Percentiles rank a stretch among this genome's conserved stretches.
These are phyloP conservation scores for Stemphylium beticola DNA, from an alignment of 2,329 filamentous ascomycete species.

Conservation along the genomic window DNA sequence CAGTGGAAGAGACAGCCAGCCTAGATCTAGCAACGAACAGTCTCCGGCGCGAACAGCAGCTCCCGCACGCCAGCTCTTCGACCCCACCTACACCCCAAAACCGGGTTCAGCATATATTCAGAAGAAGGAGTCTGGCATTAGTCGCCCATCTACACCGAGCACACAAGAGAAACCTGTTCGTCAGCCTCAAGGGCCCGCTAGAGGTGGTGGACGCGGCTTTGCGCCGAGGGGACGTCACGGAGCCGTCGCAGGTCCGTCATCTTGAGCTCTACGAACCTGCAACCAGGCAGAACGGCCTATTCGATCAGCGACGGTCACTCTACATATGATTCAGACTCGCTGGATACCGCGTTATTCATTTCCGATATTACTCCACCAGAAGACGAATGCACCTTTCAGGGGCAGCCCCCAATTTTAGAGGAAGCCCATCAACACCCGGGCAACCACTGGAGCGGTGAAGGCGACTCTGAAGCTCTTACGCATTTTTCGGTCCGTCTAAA, in stretches of 20 bases:
- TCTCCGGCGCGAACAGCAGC: conserved; percentile 40
- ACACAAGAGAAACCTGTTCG: conserved; percentile 74
- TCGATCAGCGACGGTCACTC: too few species aligned
- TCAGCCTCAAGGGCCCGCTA: conserved; percentile 75
- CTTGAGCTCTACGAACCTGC: conserved; percentile 3
- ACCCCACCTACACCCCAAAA: conserved; percentile 73
- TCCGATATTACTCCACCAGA: too few species aligned
- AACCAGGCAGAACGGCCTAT: too few species aligned
- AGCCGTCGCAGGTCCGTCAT: conserved; percentile 24
- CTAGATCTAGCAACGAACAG: conserved; percentile 47
- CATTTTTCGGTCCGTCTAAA: too few species aligned
- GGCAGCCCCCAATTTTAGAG: too few species aligned
- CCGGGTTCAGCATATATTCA: conserved; percentile 60
- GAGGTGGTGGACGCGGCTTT: conserved; percentile 80
- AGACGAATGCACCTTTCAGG: too few species aligned
- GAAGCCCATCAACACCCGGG: too few species aligned
- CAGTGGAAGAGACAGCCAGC: conserved; percentile 47
- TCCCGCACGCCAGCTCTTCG: conserved; percentile 70
- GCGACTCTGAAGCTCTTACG: too few species aligned
- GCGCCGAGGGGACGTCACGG: conserved; percentile 61
- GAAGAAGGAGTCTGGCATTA: conserved; percentile 53
- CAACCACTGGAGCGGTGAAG: too few species aligned
- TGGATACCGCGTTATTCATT: too few species aligned
- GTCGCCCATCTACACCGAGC: conserved; percentile 59
- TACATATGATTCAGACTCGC: too few species aligned